phyloP scores from a whole-genome alignment of 192 early-diverging fungal species.

The Phycomyces blakesleeanus region DNA sequence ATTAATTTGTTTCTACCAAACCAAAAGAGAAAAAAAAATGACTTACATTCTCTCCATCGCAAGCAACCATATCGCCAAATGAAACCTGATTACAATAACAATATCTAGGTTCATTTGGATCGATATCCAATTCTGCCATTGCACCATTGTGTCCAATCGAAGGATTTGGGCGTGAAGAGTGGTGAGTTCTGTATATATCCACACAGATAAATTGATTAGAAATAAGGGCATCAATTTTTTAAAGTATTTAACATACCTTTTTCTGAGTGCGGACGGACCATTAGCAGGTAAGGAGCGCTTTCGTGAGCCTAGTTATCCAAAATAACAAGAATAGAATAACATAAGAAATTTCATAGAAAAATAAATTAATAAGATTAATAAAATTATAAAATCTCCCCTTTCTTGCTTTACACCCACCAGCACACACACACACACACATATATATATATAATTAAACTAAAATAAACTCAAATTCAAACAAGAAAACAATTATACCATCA shows the following conservation, averaged over 20 bases:
- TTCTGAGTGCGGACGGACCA: slow-evolving; percentile 5
- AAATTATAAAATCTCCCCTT: no score
- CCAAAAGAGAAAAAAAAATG: slow-evolving; percentile 15
- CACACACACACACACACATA: no score
- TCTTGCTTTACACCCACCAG: no score
- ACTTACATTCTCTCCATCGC: slow-evolving; percentile 67
- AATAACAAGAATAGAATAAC: neutral
- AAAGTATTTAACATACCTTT: slow-evolving; percentile 7
- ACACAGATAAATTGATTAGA: neutral
- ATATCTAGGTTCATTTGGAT: slow-evolving; percentile 87
- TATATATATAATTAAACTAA: no score
- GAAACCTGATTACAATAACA: slow-evolving; percentile 85
- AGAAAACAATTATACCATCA: slow-evolving; percentile 3
- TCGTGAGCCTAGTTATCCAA: neutral
- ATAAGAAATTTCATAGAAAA: no score
- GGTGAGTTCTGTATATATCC: slow-evolving; percentile 19
- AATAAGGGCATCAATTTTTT: neutral
- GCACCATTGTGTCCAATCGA: neutral
- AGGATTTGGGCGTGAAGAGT: slow-evolving; percentile 33
- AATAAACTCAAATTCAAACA: no score
- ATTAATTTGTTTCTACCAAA: slow-evolving; percentile 1
- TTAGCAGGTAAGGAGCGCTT: slow-evolving; percentile 14
- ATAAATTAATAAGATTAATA: no score
- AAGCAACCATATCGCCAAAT: slow-evolving; percentile 89
- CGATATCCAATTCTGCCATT: slow-evolving; percentile 61